Percentiles rank a stretch among this genome's conserved stretches.
These are phyloP conservation scores for Gossypium longicalyx DNA, from an alignment of 345 rosid genomes.

Conservation along the genomic window DNA sequence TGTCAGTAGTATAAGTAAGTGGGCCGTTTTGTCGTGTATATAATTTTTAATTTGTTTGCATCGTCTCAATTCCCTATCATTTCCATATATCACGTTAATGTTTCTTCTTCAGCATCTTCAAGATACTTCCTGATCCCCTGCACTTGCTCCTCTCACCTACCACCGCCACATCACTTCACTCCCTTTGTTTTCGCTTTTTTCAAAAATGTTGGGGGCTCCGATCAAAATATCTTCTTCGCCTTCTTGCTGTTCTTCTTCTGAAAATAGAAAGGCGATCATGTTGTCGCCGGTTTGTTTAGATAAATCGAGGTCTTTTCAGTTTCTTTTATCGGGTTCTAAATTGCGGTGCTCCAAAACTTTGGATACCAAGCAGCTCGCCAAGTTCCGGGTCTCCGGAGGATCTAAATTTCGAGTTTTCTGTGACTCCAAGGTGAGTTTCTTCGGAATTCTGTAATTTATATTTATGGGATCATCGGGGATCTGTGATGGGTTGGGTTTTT, in stretches of 20 bases:
- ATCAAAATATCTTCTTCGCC: background rate
- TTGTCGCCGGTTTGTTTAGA: background rate
- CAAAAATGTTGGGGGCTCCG: slow-evolving; percentile 5
- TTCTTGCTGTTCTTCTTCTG: background rate
- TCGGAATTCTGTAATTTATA: background rate
- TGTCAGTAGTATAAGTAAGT: background rate
- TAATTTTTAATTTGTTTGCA: background rate
- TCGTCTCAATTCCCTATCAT: background rate
- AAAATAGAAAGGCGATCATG: slow-evolving; percentile 13
- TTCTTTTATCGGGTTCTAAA: background rate
- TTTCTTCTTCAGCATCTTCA: background rate
- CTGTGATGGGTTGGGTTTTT: background rate
- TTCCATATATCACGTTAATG: background rate
- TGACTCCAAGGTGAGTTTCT: slow-evolving; percentile 32
- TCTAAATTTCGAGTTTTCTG: slow-evolving; percentile 29
- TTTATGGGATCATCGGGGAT: background rate
- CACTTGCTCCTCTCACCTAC: background rate
- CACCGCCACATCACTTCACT: background rate
- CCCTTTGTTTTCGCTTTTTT: background rate
- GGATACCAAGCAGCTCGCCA: background rate
- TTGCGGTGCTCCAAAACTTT: slow-evolving; percentile 5
- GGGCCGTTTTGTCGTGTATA: background rate
- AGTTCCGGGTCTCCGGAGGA: slow-evolving; percentile 10
- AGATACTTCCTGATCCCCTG: background rate
- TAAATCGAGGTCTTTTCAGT: background rate